phyloP scores from a whole-genome alignment of 176 grass and related monocot genomes.

The barley (Hordeum vulgare) region DNA sequence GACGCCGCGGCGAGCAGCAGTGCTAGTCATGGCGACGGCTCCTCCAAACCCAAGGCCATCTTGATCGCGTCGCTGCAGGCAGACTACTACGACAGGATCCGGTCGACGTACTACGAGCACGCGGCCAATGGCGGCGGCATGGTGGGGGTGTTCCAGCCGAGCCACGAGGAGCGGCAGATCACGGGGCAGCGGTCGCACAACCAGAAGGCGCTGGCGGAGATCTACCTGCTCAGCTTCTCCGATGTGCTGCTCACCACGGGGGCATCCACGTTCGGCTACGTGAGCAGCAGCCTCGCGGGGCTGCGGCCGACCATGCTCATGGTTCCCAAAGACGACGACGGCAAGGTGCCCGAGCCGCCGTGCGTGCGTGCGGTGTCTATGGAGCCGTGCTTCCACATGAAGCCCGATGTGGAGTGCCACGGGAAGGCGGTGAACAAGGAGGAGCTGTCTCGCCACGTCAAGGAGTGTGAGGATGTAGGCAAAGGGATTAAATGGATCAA shows the following conservation, averaged over 20 bases:
- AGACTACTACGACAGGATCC: conserved; percentile 49
- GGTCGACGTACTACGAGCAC: conserved; percentile 37
- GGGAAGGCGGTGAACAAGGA: neutral
- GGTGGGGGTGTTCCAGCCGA: conserved; percentile 44
- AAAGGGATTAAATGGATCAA: neutral
- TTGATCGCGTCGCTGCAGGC: conserved; percentile 36
- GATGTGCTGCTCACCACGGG: conserved; percentile 31
- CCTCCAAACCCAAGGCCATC: conserved; percentile 20
- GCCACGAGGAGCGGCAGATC: conserved; percentile 35
- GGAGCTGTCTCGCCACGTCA: neutral
- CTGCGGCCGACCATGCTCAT: conserved; percentile 20
- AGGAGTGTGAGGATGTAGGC: neutral
- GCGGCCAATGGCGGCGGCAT: neutral
- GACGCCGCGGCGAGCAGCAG: neutral
- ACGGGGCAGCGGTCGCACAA: conserved; percentile 34
- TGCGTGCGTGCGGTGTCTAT: conserved; percentile 34
- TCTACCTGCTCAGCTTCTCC: conserved; percentile 53
- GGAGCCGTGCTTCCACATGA: conserved; percentile 40
- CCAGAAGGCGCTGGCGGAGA: conserved; percentile 51
- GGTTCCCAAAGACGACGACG: neutral
- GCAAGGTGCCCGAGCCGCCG: conserved; percentile 2
- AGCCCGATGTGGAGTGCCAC: neutral
- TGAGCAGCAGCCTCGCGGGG: conserved; percentile 33
- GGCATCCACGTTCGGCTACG: conserved; percentile 53
- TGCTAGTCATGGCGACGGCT: too few relatives aligned